Base-by-base conservation (phyloP, 441 rosid species). In the Euphorbia corollata region DNA sequence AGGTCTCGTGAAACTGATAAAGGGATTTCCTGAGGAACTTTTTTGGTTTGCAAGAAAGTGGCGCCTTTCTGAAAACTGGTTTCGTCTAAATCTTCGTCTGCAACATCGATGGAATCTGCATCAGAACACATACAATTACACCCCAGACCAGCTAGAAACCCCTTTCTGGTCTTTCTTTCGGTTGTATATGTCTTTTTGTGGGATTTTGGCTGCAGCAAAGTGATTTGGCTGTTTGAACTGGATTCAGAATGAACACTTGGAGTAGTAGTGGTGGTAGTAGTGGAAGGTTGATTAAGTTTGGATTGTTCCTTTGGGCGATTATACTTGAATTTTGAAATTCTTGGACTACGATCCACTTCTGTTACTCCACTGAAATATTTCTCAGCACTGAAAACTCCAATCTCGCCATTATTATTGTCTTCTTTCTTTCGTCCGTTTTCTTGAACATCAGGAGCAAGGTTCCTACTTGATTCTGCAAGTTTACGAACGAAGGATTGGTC, bases 371-470 rank as follows among this genome's bases (percentile, higher is more conserved):
- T 85, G 80, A 89, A 91, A 80, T 91, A 91, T 57, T 81, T 91
- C 71, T 91, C 96, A 12, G 98, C 98, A 66, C 85, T 78, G 50
- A 89, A 91, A 30, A 91, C 85, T 54, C 91, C 96, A 45, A 91
- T 86, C 71, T 88, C 96, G 27, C 79, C 90, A 56, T 85, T 41
- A 56, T 85, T 41, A 41, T 41, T 92, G 32, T 81, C 85, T 19
- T 66, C 83, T 68, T 63, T 68, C 79, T 80, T 81, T 58, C 63
- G 34, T 0, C 56, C 63, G n/a, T 58, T 69, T 19, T 74, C 60
- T 38, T 38, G 61, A 23, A 23, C 11, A 36, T 10, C 27, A 38
- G 27, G n/a, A 38, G 30, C 13, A 8, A 54, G 41, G 41, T 8
- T 36, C 41, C 41, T 5, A 8, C 41, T 36, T 36, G 41, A 36